Evolutionary conservation across 306 rosid genomes (phyloP), one percentile per base, ranked within the genome.

Genomic region (Lathyrus sativus): DNA sequence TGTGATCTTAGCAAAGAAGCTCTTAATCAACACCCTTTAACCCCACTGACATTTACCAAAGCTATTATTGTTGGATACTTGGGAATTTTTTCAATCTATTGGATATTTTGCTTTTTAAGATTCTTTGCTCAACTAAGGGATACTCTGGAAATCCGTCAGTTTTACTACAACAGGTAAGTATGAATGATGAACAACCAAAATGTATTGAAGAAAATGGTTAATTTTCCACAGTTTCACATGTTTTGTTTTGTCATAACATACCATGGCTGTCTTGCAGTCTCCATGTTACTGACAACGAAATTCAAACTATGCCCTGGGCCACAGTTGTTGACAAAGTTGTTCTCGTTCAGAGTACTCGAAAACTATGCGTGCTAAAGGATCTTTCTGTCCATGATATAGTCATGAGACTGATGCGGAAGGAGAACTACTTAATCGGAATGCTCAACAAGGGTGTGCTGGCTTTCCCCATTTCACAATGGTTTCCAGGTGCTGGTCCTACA

Each of bases 321-420:
- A 88, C 90, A 50, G 71, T 90, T 82, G 78, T 90, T 67, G 97
- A 93, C 70, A 88, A 88, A 81, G 87, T 90, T 78, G 90, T 90
- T 74, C 76, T 69, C 74, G 75, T 93, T 24, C 99, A 93, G 74
- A 88, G 80, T 65, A 79, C 85, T 15, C 80, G 63, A 62, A 86
- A 80, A 74, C 92, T 93, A 9, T 93, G 97, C 81, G 90, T 93
- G 74, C 89, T 87, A 19, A 93, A 82, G 76, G 86, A 90, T 81
- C 96, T 90, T 72, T 83, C 97, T 85, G 95, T 89, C 61, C 99
- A 93, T 75, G 96, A 93, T 70, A 81, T 90, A 67, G 82, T 93
- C 31, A 90, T 90, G 97, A 88, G 99, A 28, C 67, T 93, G 81
- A 93, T 93, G 99, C 90, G 99, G 77, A 93, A 90, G 85, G 97